Conservation (phyloP, 2,329 filamentous ascomycete genomes). For the Scytalidium sp. region DNA sequence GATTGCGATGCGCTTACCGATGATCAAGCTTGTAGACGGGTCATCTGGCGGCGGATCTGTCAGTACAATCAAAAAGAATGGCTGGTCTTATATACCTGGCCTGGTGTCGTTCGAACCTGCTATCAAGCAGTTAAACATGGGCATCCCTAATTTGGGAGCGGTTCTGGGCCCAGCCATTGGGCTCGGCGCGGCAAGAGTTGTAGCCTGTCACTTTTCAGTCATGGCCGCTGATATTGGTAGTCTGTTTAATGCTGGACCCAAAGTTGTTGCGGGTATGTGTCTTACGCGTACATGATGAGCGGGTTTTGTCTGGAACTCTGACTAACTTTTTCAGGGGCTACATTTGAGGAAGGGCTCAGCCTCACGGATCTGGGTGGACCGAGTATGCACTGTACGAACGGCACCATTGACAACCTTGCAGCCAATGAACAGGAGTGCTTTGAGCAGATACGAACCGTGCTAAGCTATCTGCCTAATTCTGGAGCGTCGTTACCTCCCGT, state of each 20-base stretch:
- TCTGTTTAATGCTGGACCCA: slow-evolving; percentile 62
- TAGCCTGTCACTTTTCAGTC: slow-evolving; percentile 61
- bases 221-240: slow-evolving; percentile 62
- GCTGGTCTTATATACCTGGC: slow-evolving; percentile 59
- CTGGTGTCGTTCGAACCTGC: slow-evolving; percentile 51
- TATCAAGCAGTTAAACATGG: slow-evolving; percentile 56
- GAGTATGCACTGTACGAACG: slow-evolving; percentile 60
- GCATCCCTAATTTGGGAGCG: slow-evolving; percentile 62
- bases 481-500: slow-evolving; percentile 53
- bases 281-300: not conserved
- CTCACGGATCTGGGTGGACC: slow-evolving; percentile 60
- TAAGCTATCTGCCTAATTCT: slow-evolving; percentile 56
- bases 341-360: slow-evolving; percentile 59
- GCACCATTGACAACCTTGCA: slow-evolving; percentile 64
- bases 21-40: slow-evolving; percentile 63
- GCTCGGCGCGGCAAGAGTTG: slow-evolving; percentile 58
- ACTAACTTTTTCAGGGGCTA: slow-evolving; percentile 38
- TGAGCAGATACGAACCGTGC: slow-evolving; percentile 54
- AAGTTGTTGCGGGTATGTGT: slow-evolving; percentile 48
- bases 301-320: not conserved
- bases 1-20: slow-evolving; percentile 52
- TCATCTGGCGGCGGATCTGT: slow-evolving; percentile 61
- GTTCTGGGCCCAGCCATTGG: slow-evolving; percentile 63
- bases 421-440: slow-evolving; percentile 59
- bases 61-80: slow-evolving; percentile 51